phyloP scores from a whole-genome alignment of 2,329 filamentous ascomycete species.

The Fusarium sp. region DNA sequence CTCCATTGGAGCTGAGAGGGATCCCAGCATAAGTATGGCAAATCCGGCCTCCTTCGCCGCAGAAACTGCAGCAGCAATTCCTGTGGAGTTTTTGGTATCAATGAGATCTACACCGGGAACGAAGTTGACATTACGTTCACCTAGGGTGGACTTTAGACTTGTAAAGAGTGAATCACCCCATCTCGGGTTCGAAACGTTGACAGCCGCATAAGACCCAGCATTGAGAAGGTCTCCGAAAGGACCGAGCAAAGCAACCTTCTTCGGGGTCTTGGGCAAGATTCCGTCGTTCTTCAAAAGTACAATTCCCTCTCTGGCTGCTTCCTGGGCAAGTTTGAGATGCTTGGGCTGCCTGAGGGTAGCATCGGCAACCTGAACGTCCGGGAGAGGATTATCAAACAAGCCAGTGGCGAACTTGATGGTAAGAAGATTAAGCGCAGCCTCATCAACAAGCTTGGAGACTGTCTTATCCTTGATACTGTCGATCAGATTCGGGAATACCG shows the following conservation, averaged over 20 bases:
- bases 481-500: slow-evolving; percentile 46
- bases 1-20: slow-evolving; percentile 48
- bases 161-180: slow-evolving; percentile 39
- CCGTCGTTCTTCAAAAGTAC: slow-evolving; percentile 76
- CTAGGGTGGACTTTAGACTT: slow-evolving; percentile 32
- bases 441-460: slow-evolving; percentile 46
- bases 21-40: slow-evolving; percentile 53
- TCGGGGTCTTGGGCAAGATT: slow-evolving; percentile 65
- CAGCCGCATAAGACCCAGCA: slow-evolving; percentile 38
- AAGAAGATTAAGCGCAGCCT: slow-evolving; percentile 48
- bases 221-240: slow-evolving; percentile 50
- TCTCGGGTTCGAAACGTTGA: slow-evolving; percentile 35
- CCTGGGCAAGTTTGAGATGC: slow-evolving; percentile 25
- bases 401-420: slow-evolving; percentile 52
- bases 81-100: slow-evolving; percentile 38
- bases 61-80: slow-evolving; percentile 43
- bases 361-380: slow-evolving; percentile 36
- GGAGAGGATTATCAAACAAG: slow-evolving; percentile 48
- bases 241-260: slow-evolving; percentile 39
- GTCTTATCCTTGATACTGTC: slow-evolving; percentile 39
- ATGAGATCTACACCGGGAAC: slow-evolving; percentile 33
- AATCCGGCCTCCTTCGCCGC: slow-evolving; percentile 51
- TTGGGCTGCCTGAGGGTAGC: slow-evolving; percentile 28
- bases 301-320: slow-evolving; percentile 51
- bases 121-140: slow-evolving; percentile 34